Conservation (phyloP, 129 eudicot genomes). For the sunflower (Helianthus annuus) region HanXRQr2.0-SUNRISE NC_035434.2:132621549-132622048, state of each 20-base stretch:
- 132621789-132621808: too few species aligned
- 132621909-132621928: conserved; percentile 12
- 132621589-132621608: too few species aligned
- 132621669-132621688: too few species aligned
- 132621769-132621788: background rate
- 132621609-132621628: too few species aligned
- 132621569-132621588: too few species aligned
- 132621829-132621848: background rate
- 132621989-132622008: conserved; percentile 17
- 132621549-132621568: too few species aligned
- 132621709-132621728: background rate
- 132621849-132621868: conserved; percentile 1
- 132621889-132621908: conserved; percentile 1
- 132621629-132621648: too few species aligned
- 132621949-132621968: conserved; percentile 17
- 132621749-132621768: background rate
- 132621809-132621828: background rate
- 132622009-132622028: conserved; percentile 24
- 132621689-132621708: too few species aligned
- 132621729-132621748: background rate
- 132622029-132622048: conserved; percentile 11
- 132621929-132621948: conserved; percentile 1
- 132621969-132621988: conserved; percentile 7
- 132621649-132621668: too few species aligned
- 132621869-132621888: background rate